Conservation (phyloP, 768 basidiomycete species). For the Hemileccinum rubropunctum region DNA sequence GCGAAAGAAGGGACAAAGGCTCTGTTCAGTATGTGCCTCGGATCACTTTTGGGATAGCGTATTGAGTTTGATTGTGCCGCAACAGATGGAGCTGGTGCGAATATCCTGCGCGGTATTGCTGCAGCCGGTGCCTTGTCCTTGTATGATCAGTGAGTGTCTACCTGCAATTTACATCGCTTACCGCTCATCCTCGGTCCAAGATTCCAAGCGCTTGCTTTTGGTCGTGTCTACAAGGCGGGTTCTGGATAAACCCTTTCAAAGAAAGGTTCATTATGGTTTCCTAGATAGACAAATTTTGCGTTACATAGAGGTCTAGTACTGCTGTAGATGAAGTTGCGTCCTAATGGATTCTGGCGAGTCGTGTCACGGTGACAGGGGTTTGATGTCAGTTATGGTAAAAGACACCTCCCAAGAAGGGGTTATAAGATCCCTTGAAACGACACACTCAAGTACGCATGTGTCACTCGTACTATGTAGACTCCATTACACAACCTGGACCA, state of each 20-base stretch:
- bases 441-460: constrained; percentile 18
- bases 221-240: constrained; percentile 54
- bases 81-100: constrained; percentile 59
- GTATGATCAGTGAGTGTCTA: constrained; percentile 50
- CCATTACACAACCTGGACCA: constrained; percentile 5
- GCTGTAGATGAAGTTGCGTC: too few relatives aligned
- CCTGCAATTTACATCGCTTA: not conserved
- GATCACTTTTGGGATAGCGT: not conserved
- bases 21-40: constrained; percentile 36
- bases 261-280: not conserved
- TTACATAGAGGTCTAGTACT: not conserved
- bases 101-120: constrained; percentile 52
- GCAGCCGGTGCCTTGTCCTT: constrained; percentile 55
- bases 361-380: too few relatives aligned
- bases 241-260: constrained; percentile 14
- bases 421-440: not conserved
- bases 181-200: constrained; percentile 10
- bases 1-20: constrained; percentile 39
- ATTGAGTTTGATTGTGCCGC: not conserved
- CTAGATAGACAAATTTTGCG: not conserved
- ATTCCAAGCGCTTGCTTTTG: constrained; percentile 54
- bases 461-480: constrained; percentile 16
- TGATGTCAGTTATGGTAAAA: not conserved
- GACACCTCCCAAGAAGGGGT: constrained; percentile 1
- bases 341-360: too few relatives aligned